Conservation (phyloP, 2,329 filamentous ascomycete genomes). For the Periconia macrospinosa region DNA sequence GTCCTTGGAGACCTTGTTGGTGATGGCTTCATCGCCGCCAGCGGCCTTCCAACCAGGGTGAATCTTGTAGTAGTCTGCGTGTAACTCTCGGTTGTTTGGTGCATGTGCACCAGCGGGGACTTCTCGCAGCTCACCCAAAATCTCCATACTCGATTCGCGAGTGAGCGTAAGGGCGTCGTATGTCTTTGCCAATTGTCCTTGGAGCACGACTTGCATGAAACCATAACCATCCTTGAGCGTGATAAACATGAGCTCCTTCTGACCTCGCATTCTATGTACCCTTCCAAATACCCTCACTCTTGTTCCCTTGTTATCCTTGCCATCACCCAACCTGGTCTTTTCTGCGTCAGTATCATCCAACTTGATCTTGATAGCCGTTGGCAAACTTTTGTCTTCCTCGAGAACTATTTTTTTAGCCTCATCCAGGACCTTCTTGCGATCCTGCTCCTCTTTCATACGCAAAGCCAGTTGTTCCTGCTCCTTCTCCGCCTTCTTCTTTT, state of each 20-base stretch:
- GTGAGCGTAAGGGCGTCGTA: conserved; percentile 87
- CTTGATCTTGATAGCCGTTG: conserved; percentile 73
- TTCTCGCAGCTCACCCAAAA: conserved; percentile 80
- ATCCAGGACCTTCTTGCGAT: conserved; percentile 72
- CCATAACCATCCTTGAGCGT: conserved; percentile 85
- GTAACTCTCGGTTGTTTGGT: conserved; percentile 82
- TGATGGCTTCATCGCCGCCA: conserved; percentile 87
- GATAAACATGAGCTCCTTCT: conserved; percentile 85
- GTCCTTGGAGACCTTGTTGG: conserved; percentile 74
- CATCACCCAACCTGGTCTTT: conserved; percentile 57
- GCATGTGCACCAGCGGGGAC: conserved; percentile 78
- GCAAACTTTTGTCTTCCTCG: conserved; percentile 71
- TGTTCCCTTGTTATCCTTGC: conserved; percentile 62
- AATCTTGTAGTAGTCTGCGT: conserved; percentile 86
- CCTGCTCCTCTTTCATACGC: conserved; percentile 72
- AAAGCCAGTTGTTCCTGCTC: conserved; percentile 72
- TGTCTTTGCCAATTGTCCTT: conserved; percentile 82
- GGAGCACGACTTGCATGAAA: conserved; percentile 80
- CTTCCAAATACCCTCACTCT: conserved; percentile 80
- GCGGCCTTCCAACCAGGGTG: conserved; percentile 69
- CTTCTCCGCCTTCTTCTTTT: conserved; percentile 84
- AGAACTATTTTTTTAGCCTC: conserved; percentile 78
- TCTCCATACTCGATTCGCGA: conserved; percentile 81
- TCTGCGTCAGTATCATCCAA: conserved; percentile 69
- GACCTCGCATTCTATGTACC: conserved; percentile 77